Evolutionary conservation across 768 basidiomycete genomes (phyloP).

Genomic region (Mycena capillaripes): DNA sequence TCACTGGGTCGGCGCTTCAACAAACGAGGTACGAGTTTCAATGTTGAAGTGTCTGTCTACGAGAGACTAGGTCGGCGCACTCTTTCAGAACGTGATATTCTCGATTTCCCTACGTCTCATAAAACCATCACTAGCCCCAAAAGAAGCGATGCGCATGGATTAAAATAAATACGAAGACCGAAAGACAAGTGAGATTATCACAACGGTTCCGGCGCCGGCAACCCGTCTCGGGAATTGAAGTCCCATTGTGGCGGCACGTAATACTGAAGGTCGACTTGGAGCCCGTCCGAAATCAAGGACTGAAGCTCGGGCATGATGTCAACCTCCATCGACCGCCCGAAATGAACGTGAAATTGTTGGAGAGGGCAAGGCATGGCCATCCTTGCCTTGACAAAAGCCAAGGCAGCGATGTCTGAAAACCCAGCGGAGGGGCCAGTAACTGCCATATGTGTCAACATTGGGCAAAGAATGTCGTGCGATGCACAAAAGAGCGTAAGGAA

Average conservation of each 20-base stretch:
- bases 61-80: too few species aligned
- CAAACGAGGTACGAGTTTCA: too few species aligned
- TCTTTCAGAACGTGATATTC: too few species aligned
- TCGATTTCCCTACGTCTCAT: too few species aligned
- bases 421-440: neutral
- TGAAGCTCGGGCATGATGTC: conserved; percentile 11
- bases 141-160: too few species aligned
- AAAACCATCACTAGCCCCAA: too few species aligned
- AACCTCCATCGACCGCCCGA: neutral
- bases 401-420: neutral
- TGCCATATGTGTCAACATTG: neutral
- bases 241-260: neutral
- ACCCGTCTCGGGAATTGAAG: neutral
- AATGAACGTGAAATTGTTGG: neutral
- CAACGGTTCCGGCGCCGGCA: neutral
- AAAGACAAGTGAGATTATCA: too few species aligned
- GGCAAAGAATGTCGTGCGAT: neutral
- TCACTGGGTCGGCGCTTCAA: too few species aligned
- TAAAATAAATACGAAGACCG: too few species aligned
- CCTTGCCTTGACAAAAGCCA: neutral
- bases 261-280: neutral
- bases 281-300: neutral
- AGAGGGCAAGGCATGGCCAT: neutral
- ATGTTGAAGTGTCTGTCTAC: too few species aligned
- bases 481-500: neutral